Percentiles rank a stretch among this genome's conserved stretches.
Conservation (phyloP, 148 eudicot genomes). For the Polygonum aviculare region DNA sequence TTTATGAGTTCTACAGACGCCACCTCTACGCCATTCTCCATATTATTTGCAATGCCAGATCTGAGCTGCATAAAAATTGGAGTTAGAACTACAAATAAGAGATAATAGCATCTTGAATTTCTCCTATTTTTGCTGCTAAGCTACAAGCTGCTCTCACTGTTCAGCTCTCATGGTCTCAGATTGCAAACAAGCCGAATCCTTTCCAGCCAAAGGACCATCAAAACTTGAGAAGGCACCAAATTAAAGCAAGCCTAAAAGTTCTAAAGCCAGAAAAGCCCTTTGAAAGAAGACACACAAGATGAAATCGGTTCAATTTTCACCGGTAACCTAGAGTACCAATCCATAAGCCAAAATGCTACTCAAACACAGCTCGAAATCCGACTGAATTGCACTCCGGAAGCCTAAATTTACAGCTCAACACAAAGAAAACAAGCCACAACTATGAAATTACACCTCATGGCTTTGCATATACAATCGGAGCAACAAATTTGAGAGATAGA, state of each 20-base stretch:
- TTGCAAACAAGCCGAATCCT: neutral
- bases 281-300: neutral
- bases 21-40: conserved; percentile 4
- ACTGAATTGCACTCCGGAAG: too few species aligned
- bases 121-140: neutral
- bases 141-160: neutral
- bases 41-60: neutral
- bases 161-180: neutral
- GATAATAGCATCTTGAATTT: neutral
- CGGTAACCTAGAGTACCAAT: neutral
- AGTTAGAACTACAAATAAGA: neutral
- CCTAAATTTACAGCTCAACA: too few species aligned
- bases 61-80: neutral
- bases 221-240: neutral
- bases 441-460: neutral
- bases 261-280: neutral
- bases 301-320: neutral
- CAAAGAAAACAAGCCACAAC: neutral
- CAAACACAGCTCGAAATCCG: neutral
- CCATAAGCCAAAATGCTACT: neutral
- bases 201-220: neutral
- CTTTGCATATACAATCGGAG: neutral
- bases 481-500: neutral
- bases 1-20: neutral
- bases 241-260: neutral